Conservation (phyloP, 257 asterid genomes). For the Asclepias syriaca region DNA sequence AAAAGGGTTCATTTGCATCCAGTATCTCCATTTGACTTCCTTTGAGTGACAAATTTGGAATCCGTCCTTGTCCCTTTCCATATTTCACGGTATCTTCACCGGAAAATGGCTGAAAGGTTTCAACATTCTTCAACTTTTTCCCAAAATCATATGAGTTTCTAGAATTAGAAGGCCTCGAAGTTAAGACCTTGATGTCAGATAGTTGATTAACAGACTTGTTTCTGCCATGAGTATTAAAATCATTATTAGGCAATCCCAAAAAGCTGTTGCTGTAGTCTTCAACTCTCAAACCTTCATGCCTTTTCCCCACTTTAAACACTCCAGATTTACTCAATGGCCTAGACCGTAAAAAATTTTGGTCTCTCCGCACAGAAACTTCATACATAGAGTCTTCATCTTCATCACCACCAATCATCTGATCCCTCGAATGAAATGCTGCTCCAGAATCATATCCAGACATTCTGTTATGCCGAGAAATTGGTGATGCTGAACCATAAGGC, state of each 20-base stretch:
- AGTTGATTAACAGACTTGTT: constrained; percentile 66
- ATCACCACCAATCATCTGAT: constrained; percentile 43
- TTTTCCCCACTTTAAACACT: constrained; percentile 47
- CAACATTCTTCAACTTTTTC: constrained; percentile 41
- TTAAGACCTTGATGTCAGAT: constrained; percentile 72
- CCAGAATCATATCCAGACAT: constrained; percentile 41
- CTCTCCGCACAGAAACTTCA: constrained; percentile 60
- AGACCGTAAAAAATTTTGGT: constrained; percentile 34
- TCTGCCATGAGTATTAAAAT: constrained; percentile 48
- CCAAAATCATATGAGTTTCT: constrained; percentile 51
- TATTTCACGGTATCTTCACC: constrained; percentile 55
- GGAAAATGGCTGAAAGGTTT: constrained; percentile 39
- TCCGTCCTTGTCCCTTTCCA: constrained; percentile 66
- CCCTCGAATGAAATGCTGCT: constrained; percentile 39
- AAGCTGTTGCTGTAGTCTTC: constrained; percentile 47
- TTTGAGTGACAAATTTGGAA: constrained; percentile 44
- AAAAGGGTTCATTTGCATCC: constrained; percentile 48
- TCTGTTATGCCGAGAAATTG: constrained; percentile 41
- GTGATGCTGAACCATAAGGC: constrained; percentile 32
- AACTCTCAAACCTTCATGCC: constrained; percentile 38
- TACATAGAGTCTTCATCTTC: constrained; percentile 59
- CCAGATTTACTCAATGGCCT: constrained; percentile 38
- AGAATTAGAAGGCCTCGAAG: constrained; percentile 56
- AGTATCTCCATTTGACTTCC: constrained; percentile 51
- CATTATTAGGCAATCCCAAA: constrained; percentile 44